Base-by-base conservation (phyloP, 2,329 filamentous ascomycete species). In the Pseudophaeomoniella oleicola region DNA sequence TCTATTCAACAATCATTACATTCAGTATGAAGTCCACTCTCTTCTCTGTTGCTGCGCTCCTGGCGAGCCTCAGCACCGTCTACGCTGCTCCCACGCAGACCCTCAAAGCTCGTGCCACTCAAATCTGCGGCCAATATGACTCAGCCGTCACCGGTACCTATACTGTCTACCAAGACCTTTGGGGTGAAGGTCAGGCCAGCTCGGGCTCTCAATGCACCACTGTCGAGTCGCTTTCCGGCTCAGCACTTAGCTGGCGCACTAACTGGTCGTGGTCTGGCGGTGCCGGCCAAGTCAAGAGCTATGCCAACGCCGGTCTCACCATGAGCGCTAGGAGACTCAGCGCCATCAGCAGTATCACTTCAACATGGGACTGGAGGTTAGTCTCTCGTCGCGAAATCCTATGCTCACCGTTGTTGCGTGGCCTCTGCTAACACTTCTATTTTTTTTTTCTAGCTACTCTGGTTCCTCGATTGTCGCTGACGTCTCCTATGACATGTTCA, bases 401-500 rank as follows among this genome's bases (percentile, higher is more conserved):
- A n/a, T n/a, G n/a, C n/a, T n/a, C n/a, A n/a, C n/a, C n/a, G n/a
- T n/a, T n/a, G n/a, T n/a, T n/a, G n/a, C n/a, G n/a, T n/a, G n/a
- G n/a, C n/a, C n/a, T n/a, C n/a, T n/a, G n/a, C n/a, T n/a, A n/a
- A n/a, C n/a, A n/a, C n/a, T n/a, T n/a, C n/a, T n/a, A n/a, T n/a
- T 15, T 22, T 36, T 19, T 16, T 16, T 10, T 30, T 3, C 13
- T 30, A 50, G 56, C 19, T 74, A 75, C 55, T 60, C 59, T 18
- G 67, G 63, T 40, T 58, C 52, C 35, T 42, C 57, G 37, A 51
- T 75, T 34, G 57, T 71, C 19, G 70, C 71, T 36, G 65, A 78
- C 47, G 73, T 79, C 12, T 62, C 72, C 11, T 78, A 75, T 47
- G 72, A 78, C 50, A 53, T 78, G 35, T 78, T 78, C 56, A 72